Evolutionary conservation across 2,329 filamentous ascomycete genomes (phyloP).

Genomic region (Niveomyces coronatus): DNA sequence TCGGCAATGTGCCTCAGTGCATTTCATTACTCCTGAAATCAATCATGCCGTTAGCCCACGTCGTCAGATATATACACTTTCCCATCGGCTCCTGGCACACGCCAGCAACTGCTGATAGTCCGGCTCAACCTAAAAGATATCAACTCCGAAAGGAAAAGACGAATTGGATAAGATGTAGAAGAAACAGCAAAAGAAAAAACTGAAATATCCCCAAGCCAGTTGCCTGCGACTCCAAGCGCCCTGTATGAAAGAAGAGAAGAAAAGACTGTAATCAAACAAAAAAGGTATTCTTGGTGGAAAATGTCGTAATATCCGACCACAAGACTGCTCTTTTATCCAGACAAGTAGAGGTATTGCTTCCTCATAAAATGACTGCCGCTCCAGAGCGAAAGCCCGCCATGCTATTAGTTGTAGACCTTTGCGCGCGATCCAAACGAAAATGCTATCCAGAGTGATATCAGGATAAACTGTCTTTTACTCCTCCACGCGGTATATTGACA

Average conservation of each 20-base stretch:
- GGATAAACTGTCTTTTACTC: constrained; percentile 11
- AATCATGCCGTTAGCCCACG: constrained; percentile 23
- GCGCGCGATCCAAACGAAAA: constrained; percentile 21
- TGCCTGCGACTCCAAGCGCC: constrained; percentile 32
- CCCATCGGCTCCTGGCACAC: constrained; percentile 13
- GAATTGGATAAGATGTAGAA: too few species aligned
- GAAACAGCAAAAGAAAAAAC: too few species aligned
- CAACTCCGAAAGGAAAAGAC: constrained; percentile 30
- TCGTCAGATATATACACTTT: constrained; percentile 33
- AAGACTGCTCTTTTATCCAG: constrained; percentile 20
- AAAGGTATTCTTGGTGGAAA: constrained; percentile 18
- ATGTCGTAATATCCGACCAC: constrained; percentile 16
- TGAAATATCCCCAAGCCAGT: constrained; percentile 23
- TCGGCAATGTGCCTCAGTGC: constrained; percentile 7
- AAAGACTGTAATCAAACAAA: constrained; percentile 22
- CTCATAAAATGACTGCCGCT: constrained; percentile 7
- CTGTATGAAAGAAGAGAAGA: constrained; percentile 27
- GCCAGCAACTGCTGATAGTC: constrained; percentile 5
- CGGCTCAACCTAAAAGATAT: constrained; percentile 12
- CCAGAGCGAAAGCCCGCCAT: constrained; percentile 10
- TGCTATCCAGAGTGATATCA: constrained; percentile 11
- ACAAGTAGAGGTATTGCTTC: constrained; percentile 12
- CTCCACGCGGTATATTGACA: constrained; percentile 39
- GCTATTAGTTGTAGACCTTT: constrained; percentile 24
- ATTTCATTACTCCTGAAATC: constrained; percentile 20